Conservation (phyloP, 139 green algal genomes). For the Haematococcus sp. region DNA sequence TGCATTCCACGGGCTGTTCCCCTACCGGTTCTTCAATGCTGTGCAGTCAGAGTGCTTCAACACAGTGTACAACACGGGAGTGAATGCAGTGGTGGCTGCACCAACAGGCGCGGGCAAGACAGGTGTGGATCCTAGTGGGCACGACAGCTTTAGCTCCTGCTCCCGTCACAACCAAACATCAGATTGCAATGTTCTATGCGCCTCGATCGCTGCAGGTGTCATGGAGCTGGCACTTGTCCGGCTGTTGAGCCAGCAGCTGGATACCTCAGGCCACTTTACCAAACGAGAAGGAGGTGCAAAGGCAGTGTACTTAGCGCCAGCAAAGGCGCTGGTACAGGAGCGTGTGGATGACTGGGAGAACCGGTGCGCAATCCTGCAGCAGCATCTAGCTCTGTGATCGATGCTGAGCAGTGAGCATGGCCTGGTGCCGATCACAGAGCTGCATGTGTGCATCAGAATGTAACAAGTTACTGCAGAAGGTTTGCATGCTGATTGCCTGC, state of each 20-base stretch:
- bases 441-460: too few species aligned
- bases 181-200: too few species aligned
- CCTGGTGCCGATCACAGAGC: too few species aligned
- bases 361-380: too few species aligned
- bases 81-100: conserved; percentile 74
- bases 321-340: conserved; percentile 78
- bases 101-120: conserved; percentile 93
- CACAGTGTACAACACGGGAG: conserved; percentile 46
- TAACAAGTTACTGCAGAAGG: too few species aligned
- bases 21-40: conserved; percentile 85
- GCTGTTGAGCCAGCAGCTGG: conserved; percentile 47
- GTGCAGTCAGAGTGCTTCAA: conserved; percentile 90
- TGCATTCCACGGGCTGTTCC: conserved; percentile 45
- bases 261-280: neutral
- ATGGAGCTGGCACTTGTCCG: conserved; percentile 90
- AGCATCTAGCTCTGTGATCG: too few species aligned
- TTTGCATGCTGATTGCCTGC: too few species aligned
- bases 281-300: conserved; percentile 26
- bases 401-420: too few species aligned
- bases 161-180: too few species aligned
- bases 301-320: conserved; percentile 63
- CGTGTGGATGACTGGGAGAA: conserved; percentile 71
- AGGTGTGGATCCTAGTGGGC: conserved; percentile 24
- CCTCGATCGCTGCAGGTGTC: conserved; percentile 41
- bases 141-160: too few species aligned